Conservation (phyloP, 164 flowering plant species). For the Santalum album region DNA sequence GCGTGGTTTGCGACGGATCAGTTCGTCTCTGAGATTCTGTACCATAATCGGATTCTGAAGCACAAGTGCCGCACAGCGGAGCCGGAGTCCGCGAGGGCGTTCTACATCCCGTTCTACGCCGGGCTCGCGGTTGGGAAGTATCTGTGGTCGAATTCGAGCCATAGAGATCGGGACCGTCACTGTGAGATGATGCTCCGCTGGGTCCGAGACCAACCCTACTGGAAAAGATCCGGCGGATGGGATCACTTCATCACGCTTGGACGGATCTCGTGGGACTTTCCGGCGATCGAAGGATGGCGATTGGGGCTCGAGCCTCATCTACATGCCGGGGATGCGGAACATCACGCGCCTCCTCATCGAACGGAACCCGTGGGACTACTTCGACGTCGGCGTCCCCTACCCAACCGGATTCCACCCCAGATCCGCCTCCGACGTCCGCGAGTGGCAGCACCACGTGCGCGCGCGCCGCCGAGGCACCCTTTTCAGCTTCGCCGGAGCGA, state of each 20-base stretch:
- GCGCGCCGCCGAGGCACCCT: constrained; percentile 32
- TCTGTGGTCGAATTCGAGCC: constrained; percentile 43
- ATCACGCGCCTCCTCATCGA: constrained; percentile 81
- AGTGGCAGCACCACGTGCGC: constrained; percentile 63
- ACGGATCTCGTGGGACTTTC: constrained; percentile 88
- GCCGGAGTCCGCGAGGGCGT: constrained; percentile 62
- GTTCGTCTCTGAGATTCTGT: constrained; percentile 65
- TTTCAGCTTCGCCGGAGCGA: constrained; percentile 83
- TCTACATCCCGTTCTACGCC: constrained; percentile 81
- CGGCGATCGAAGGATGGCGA: constrained; percentile 58
- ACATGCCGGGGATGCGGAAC: constrained; percentile 63
- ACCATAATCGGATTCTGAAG: constrained; percentile 56
- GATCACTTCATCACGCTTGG: constrained; percentile 85
- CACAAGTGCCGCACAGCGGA: constrained; percentile 66
- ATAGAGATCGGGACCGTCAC: constrained; percentile 49
- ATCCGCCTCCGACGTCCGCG: constrained; percentile 35
- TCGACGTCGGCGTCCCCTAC: constrained; percentile 89
- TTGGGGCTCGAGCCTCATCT: constrained; percentile 80
- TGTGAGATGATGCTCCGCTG: constrained; percentile 45
- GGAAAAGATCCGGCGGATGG: constrained; percentile 57
- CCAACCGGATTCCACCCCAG: constrained; percentile 95
- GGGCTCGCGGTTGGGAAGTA: constrained; percentile 76
- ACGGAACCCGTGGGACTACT: constrained; percentile 78
- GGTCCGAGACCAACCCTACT: constrained; percentile 49
- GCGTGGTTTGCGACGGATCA: constrained; percentile 84